Evolutionary conservation across 208 protist species (phyloP), one percentile per base, ranked within the genome.

Genomic region (Leishmania lainsoni): DNA sequence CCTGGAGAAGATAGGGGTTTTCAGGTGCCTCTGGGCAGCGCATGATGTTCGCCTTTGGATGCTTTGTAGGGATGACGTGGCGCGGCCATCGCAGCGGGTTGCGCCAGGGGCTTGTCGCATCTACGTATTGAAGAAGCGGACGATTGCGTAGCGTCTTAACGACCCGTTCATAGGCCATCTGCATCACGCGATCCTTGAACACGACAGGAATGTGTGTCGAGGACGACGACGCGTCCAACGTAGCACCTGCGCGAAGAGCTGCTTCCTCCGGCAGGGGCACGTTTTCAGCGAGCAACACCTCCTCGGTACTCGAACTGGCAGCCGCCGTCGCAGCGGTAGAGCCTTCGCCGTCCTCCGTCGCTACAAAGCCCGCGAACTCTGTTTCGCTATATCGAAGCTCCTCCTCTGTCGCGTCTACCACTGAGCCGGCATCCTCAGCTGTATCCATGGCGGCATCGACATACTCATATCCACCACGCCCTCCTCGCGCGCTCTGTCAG

Each of bases 41-140:
- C 92, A 97, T 96, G 70, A 97, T 92, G 85, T 97, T 97, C 22
- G 87, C 48, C 71, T 93, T 94, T 20, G 92, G 92, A 79, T 95
- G 91, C 74, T 95, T 95, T 0, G 94, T 96, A 48, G 94, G 94
- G n/a, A 97, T 51, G 5, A 96, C 92, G 71, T 96, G 88, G 4
- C 63, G 16, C 1, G 94, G 94, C 93, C 94, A 97, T 42, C 89
- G 58, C 22, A 97, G 82, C 20, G 94, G 93, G 73, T 97, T 96
- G 26, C 94, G 90, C 93, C 94, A 97, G n/a, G 94, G 94, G 80
- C 93, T 96, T 2, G 94, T 97, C 51, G 90, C 79, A 22, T 85
- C 39, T 35, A 97, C 86, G 79, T 95, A 96, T 10, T 82, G 79
- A 75, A 95, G 84, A 5, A 96, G 83, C 0, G n/a, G 76, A 52